phyloP scores from a whole-genome alignment of 805 yeast species.

The Spathaspora girioi region DNA sequence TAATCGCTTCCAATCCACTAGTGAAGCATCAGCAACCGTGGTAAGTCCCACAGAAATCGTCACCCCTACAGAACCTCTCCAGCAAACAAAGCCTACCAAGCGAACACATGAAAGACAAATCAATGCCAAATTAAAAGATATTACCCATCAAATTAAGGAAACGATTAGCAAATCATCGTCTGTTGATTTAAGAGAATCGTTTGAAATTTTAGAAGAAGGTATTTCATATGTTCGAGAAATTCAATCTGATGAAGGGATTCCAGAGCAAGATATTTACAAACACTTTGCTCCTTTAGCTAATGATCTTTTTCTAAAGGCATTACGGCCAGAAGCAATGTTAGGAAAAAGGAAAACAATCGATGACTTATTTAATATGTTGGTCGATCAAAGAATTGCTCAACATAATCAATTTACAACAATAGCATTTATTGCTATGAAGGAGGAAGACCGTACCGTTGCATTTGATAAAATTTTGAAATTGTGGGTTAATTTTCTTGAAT shows the following conservation, averaged over 20 bases:
- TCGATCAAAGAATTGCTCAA: slow-evolving; percentile 30
- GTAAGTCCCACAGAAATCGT: neutral
- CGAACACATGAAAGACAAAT: neutral
- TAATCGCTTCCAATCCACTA: slow-evolving; percentile 3
- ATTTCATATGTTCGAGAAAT: slow-evolving; percentile 34
- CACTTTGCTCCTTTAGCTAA: slow-evolving; percentile 26
- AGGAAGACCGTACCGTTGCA: slow-evolving; percentile 9
- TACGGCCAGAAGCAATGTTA: slow-evolving; percentile 8
- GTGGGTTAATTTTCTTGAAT: slow-evolving; percentile 35
- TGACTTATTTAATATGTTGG: slow-evolving; percentile 24
- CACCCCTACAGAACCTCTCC: neutral
- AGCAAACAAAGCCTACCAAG: neutral
- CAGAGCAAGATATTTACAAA: slow-evolving; percentile 17
- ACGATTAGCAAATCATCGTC: slow-evolving; percentile 17
- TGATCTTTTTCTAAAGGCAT: slow-evolving; percentile 17
- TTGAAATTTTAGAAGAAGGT: slow-evolving; percentile 40
- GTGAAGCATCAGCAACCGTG: neutral
- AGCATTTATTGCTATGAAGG: slow-evolving; percentile 12
- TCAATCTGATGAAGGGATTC: slow-evolving; percentile 29
- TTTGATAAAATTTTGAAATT: slow-evolving; percentile 23
- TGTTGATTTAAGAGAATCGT: slow-evolving; percentile 22
- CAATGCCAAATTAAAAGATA: slow-evolving; percentile 31
- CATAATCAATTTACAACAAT: slow-evolving; percentile 24
- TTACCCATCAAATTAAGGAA: slow-evolving; percentile 25
- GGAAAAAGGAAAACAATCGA: slow-evolving; percentile 10